phyloP scores from a whole-genome alignment of 306 rosid genomes.

The Fragaria nilgerrensis region DNA sequence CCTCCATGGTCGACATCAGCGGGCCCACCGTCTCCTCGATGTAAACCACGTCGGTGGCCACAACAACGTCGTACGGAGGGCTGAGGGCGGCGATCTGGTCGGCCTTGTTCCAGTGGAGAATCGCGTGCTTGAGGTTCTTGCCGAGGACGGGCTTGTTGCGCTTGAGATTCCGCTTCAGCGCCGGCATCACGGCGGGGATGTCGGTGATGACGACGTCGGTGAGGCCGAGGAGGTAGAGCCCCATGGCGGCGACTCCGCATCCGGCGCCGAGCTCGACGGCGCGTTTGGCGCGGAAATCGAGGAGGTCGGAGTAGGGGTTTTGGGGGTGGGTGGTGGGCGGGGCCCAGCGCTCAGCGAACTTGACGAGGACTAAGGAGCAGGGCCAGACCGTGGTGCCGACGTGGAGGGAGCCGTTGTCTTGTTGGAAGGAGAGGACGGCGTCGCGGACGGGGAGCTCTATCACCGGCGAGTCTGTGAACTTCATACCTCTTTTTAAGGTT shows the following conservation, averaged over 20 bases:
- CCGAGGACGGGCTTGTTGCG: constrained; percentile 61
- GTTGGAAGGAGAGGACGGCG: constrained; percentile 64
- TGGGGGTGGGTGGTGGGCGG: constrained; percentile 11
- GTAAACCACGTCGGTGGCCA: constrained; percentile 85
- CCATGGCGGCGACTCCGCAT: constrained; percentile 90
- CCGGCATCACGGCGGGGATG: constrained; percentile 86
- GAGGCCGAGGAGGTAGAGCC: constrained; percentile 73
- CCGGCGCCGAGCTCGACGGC: constrained; percentile 87
- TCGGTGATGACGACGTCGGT: constrained; percentile 76
- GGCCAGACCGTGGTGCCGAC: constrained; percentile 98
- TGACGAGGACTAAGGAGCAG: constrained; percentile 86
- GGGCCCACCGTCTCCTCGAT: constrained; percentile 68
- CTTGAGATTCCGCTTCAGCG: constrained; percentile 74
- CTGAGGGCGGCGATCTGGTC: constrained; percentile 53
- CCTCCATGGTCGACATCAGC: constrained; percentile 59
- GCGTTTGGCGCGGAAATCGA: constrained; percentile 67
- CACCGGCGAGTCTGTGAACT: constrained; percentile 48
- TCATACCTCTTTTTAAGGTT: neutral
- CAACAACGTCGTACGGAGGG: constrained; percentile 59
- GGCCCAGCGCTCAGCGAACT: constrained; percentile 83
- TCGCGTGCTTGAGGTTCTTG: constrained; percentile 63
- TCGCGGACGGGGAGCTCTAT: constrained; percentile 67
- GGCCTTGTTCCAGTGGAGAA: constrained; percentile 73
- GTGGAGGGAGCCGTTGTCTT: constrained; percentile 86
- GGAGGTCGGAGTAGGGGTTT: constrained; percentile 64